Percentiles rank a stretch among this genome's conserved stretches.
Conservation (phyloP, 2,329 filamentous ascomycete genomes). For the Amauroascus verrucosus region DNA sequence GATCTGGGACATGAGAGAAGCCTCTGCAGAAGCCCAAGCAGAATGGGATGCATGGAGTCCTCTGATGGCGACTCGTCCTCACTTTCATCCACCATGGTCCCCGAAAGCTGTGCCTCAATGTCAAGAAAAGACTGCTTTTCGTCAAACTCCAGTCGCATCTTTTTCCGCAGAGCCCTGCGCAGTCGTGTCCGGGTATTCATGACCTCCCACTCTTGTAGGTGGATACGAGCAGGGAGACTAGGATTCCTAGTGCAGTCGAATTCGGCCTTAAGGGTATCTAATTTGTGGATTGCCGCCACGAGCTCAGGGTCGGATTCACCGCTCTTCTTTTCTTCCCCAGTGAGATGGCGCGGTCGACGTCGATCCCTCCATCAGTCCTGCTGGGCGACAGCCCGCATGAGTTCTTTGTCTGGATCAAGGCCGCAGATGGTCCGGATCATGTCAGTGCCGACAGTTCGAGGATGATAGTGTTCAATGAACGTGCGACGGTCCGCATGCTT, state of each 20-base stretch:
- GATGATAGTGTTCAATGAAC: constrained; percentile 19
- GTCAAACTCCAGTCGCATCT: constrained; percentile 19
- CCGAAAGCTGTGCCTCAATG: constrained; percentile 18
- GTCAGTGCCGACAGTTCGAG: constrained; percentile 13
- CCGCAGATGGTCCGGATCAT: neutral
- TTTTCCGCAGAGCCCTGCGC: constrained; percentile 11
- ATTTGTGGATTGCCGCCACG: constrained; percentile 13
- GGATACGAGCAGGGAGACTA: neutral
- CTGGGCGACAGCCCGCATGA: neutral
- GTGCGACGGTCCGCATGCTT: constrained; percentile 16
- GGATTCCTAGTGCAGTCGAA: constrained; percentile 3
- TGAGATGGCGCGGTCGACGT: constrained; percentile 14
- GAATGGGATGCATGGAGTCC: constrained; percentile 13
- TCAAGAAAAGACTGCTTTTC: constrained; percentile 18
- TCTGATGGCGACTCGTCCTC: constrained; percentile 11
- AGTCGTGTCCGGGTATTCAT: constrained; percentile 17
- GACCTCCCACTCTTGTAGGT: constrained; percentile 15
- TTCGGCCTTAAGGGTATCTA: constrained; percentile 11
- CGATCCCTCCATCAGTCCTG: constrained; percentile 16
- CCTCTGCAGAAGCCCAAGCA: constrained; percentile 15
- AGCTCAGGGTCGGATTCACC: constrained; percentile 17
- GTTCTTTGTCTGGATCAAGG: neutral
- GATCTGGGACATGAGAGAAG: constrained; percentile 18
- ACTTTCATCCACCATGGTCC: constrained; percentile 14
- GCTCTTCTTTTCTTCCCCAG: constrained; percentile 12